Evolutionary conservation across 2,329 filamentous ascomycete species (phyloP).

Genomic region (Colletotrichum nymphaeae): DNA sequence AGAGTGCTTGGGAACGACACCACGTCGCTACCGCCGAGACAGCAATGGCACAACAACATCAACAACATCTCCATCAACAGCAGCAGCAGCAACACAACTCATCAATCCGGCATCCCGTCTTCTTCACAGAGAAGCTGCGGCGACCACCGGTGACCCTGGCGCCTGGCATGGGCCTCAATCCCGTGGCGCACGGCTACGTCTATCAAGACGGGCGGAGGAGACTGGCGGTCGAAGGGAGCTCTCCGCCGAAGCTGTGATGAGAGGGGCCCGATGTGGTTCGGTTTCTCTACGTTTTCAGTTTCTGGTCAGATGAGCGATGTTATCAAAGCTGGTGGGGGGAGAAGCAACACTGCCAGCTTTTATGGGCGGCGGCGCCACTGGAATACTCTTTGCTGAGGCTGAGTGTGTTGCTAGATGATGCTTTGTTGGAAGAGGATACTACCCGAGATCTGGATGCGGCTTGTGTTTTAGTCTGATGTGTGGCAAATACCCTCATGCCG

Average conservation of each 20-base stretch:
- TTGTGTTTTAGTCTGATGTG: too few species aligned
- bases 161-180: slow-evolving; percentile 48
- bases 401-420: too few species aligned
- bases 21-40: slow-evolving; percentile 31
- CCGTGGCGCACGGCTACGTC: slow-evolving; percentile 71
- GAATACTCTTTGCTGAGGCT: too few species aligned
- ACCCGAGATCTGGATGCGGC: too few species aligned
- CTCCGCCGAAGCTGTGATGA: slow-evolving; percentile 51
- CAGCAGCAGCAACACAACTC: slow-evolving; percentile 57
- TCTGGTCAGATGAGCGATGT: too few species aligned
- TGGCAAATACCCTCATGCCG: too few species aligned
- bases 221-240: slow-evolving; percentile 38
- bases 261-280: too few species aligned
- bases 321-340: too few species aligned
- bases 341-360: too few species aligned
- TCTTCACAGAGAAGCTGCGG: slow-evolving; percentile 75
- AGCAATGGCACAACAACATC: not conserved
- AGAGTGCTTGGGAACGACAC: slow-evolving; percentile 43
- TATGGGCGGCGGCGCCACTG: too few species aligned
- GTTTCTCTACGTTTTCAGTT: too few species aligned
- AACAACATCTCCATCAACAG: not conserved
- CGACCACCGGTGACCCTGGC: slow-evolving; percentile 59
- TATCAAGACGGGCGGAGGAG: slow-evolving; percentile 58
- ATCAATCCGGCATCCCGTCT: slow-evolving; percentile 77
- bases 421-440: too few species aligned